Evolutionary conservation across 495 filamentous ascomycete genomes (phyloP).

Genomic region (Tetracladium setigerum): DNA sequence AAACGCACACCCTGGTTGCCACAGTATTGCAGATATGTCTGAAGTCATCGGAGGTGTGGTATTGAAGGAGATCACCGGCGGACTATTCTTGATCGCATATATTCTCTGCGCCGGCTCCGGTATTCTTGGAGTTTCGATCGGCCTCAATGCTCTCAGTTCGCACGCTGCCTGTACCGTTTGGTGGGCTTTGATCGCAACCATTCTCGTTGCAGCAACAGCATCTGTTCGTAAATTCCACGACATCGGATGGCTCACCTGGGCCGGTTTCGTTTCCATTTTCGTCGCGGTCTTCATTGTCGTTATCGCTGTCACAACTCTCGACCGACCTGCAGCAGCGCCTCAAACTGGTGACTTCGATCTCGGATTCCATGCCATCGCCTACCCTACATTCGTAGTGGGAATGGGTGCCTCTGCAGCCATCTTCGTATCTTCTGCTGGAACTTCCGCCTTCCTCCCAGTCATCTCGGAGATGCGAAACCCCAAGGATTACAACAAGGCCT

Average conservation of each 20-base stretch:
- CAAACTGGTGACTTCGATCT: slow-evolving; percentile 28
- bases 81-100: slow-evolving; percentile 39
- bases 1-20: slow-evolving; percentile 31
- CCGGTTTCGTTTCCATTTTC: slow-evolving; percentile 37
- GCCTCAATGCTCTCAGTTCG: slow-evolving; percentile 39
- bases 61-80: slow-evolving; percentile 28
- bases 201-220: slow-evolving; percentile 33
- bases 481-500: slow-evolving; percentile 57
- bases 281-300: slow-evolving; percentile 43
- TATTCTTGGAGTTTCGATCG: slow-evolving; percentile 42
- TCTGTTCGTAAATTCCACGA: slow-evolving; percentile 41
- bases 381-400: slow-evolving; percentile 31
- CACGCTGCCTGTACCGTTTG: slow-evolving; percentile 42
- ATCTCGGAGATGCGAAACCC: slow-evolving; percentile 74
- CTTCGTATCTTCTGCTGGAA: slow-evolving; percentile 38
- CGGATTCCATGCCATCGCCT: slow-evolving; percentile 26
- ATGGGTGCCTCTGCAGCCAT: slow-evolving; percentile 31
- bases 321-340: slow-evolving; percentile 34
- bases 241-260: slow-evolving; percentile 40
- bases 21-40: slow-evolving; percentile 32
- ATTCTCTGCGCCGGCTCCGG: slow-evolving; percentile 40
- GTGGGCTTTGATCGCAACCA: slow-evolving; percentile 28
- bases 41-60: slow-evolving; percentile 25
- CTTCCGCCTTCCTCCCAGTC: slow-evolving; percentile 65
- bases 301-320: slow-evolving; percentile 34